Conservation (phyloP, 164 flowering plant genomes). For the Protea cynaroides region DNA sequence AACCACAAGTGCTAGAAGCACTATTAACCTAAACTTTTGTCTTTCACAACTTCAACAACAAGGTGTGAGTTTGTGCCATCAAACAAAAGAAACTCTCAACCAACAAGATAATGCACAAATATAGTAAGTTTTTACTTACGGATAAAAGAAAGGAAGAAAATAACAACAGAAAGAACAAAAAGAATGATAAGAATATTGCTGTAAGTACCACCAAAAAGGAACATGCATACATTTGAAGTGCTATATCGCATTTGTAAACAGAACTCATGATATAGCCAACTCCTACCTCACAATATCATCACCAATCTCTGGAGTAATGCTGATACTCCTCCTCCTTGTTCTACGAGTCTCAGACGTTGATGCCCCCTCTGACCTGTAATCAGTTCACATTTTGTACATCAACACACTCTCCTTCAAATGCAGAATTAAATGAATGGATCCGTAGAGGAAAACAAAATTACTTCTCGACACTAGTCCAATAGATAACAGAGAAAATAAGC, state of each 20-base stretch:
- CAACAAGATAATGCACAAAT: no score
- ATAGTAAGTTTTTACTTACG: no score
- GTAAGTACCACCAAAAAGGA: not conserved
- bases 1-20: no score
- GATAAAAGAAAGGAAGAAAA: no score
- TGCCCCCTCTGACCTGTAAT: constrained; percentile 74
- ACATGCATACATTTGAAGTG: no score
- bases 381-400: no score
- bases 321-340: constrained; percentile 79
- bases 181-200: no score
- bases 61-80: no score
- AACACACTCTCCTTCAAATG: not conserved
- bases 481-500: no score
- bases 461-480: not conserved
- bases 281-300: constrained; percentile 95
- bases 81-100: no score
- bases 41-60: no score
- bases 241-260: not conserved
- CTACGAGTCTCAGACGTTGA: constrained; percentile 64
- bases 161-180: not conserved
- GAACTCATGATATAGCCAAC: not conserved
- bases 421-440: not conserved
- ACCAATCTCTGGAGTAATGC: constrained; percentile 97
- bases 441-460: not conserved
- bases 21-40: no score